Base-by-base conservation (phyloP, 208 protist genomes). In the Crithidia mellificae region DNA sequence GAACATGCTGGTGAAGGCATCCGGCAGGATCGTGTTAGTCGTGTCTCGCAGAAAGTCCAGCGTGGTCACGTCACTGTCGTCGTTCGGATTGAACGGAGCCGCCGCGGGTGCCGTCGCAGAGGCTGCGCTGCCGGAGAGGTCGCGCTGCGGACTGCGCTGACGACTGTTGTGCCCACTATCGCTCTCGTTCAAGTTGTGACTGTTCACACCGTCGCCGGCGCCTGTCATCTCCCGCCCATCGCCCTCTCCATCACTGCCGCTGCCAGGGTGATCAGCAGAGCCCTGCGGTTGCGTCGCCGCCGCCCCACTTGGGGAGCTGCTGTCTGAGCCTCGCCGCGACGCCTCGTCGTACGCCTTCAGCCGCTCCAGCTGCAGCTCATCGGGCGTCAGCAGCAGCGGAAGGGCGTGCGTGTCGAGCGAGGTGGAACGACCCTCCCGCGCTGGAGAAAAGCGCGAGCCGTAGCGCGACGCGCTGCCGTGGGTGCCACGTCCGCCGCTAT, bases 21-120 rank as follows among this genome's bases (percentile, higher is more conserved):
- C 78, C 0, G 78, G 78, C 20, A 84, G 43, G 29, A 84, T 47
- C 5, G 72, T 63, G 30, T 68, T 46, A 0, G 61, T 52, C 12
- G 74, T 77, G 36, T 80, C 74, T 12, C 53, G 41, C 2, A 84
- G 54, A 32, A 84, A 80, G 55, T 80, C 78, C 4, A 84, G 55
- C 14, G 70, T 74, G 0, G 63, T 59, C 22, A 77, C 65, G 34
- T 62, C 64, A 34, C 50, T 25, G 53, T 52, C 22, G 29, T 46
- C 27, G 9, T 24, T n/a, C n/a, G n/a, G n/a, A n/a, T n/a, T n/a
- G n/a, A n/a, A n/a, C n/a, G n/a, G n/a, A n/a, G n/a, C n/a, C n/a
- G 2, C 2, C n/a, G 22, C 41, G n/a, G 32, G 43, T 32, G 12
- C 43, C 19, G 44, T 38, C 34, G 38, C 17, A 0, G n/a, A 2